A percentile compares a stretch with the other conserved stretches of the same genome.
These are phyloP conservation scores for Rosa persica DNA, from an alignment of 306 rosid species.

Conservation along the genomic window DNA sequence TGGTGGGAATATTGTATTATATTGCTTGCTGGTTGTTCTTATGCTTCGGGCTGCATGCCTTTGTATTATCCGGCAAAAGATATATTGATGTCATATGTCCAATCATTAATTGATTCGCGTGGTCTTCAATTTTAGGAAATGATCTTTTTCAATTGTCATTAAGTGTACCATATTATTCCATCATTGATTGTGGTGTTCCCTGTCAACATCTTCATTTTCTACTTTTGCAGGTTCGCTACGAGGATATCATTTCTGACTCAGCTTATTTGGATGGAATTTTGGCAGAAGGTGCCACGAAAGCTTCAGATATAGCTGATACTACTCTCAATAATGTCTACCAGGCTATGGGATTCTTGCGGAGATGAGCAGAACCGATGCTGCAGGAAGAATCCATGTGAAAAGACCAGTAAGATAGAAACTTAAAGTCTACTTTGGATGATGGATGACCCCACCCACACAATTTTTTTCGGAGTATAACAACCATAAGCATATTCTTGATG, in stretches of 20 bases:
- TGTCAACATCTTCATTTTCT: not conserved
- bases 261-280: conserved; percentile 80
- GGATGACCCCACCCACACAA: conserved; percentile 26
- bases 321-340: conserved; percentile 76
- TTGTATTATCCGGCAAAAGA: conserved; percentile 1
- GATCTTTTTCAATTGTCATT: conserved; percentile 16
- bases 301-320: conserved; percentile 72
- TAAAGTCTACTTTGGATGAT: conserved; percentile 43
- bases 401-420: conserved; percentile 38
- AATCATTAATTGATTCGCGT: conserved; percentile 14
- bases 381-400: conserved; percentile 26
- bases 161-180: conserved; percentile 3
- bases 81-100: not conserved
- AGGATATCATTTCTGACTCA: conserved; percentile 74
- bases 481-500: conserved; percentile 35
- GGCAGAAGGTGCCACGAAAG: conserved; percentile 78
- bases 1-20: conserved; percentile 4
- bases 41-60: conserved; percentile 10
- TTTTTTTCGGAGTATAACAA: conserved; percentile 35
- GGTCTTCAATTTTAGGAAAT: not conserved
- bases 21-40: not conserved
- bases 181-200: conserved; percentile 15
- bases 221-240: conserved; percentile 70
- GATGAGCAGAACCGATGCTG: conserved; percentile 42
- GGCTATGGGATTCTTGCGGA: conserved; percentile 88